These are phyloP conservation scores for Schwanniomyces etchellsii DNA, from an alignment of 1,139 yeast genomes.

Conservation along the genomic window DNA sequence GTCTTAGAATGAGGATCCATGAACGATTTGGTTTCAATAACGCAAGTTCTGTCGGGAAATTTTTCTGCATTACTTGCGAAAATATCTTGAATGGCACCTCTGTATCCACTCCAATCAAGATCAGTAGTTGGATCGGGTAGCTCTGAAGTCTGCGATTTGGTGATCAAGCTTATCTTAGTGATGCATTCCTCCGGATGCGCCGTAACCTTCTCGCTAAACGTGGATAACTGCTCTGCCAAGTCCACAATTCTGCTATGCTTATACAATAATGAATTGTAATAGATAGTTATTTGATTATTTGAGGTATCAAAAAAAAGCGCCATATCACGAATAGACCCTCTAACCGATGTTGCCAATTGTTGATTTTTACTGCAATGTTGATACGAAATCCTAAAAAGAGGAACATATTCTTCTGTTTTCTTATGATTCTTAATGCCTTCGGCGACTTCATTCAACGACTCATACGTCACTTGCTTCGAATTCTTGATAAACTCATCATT, in stretches of 20 bases:
- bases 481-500: constrained; percentile 36
- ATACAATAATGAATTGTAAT: constrained; percentile 75
- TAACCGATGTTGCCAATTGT: constrained; percentile 42
- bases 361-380: constrained; percentile 41
- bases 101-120: constrained; percentile 84
- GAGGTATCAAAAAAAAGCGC: constrained; percentile 43
- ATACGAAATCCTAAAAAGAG: constrained; percentile 60
- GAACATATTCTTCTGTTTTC: constrained; percentile 53
- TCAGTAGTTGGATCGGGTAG: constrained; percentile 88
- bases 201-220: constrained; percentile 35
- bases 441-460: constrained; percentile 54
- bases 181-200: constrained; percentile 36
- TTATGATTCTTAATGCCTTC: constrained; percentile 42
- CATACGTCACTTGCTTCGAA: constrained; percentile 30
- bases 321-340: constrained; percentile 59
- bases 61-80: constrained; percentile 78
- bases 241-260: constrained; percentile 62
- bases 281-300: constrained; percentile 31
- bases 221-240: constrained; percentile 66
- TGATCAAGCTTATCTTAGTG: constrained; percentile 62
- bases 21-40: constrained; percentile 82
- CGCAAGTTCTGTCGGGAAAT: constrained; percentile 84
- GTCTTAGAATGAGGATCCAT: constrained; percentile 50
- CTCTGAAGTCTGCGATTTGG: constrained; percentile 49
- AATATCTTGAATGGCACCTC: constrained; percentile 96